Evolutionary conservation across 1,284 basidiomycete genomes (phyloP).

Genomic region (Rhizopogon hawkerae): DNA sequence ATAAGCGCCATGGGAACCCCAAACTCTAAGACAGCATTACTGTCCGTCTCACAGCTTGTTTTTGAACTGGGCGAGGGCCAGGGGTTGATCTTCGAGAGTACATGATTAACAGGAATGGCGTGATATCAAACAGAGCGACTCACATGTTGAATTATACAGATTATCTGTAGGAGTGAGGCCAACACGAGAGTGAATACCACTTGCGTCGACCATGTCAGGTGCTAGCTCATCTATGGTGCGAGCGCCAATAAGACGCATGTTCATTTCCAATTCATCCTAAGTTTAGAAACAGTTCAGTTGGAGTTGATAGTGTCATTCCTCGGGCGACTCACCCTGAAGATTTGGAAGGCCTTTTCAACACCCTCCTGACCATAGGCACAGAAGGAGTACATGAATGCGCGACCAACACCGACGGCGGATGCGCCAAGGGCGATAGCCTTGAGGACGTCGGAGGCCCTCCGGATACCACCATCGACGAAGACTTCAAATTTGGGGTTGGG

Average conservation of each 20-base stretch:
- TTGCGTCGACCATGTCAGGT: slow-evolving; percentile 83
- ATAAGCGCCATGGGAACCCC: too few species aligned
- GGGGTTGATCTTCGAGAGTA: slow-evolving; percentile 22
- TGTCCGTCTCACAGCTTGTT: neutral
- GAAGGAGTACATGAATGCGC: slow-evolving; percentile 87
- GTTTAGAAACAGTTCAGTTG: neutral
- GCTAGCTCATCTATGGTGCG: slow-evolving; percentile 69
- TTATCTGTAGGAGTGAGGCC: slow-evolving; percentile 60
- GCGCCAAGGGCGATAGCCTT: slow-evolving; percentile 92
- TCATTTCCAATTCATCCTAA: slow-evolving; percentile 93
- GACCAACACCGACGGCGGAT: slow-evolving; percentile 75
- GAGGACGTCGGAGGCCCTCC: slow-evolving; percentile 85
- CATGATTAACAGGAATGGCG: neutral
- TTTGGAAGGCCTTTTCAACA: slow-evolving; percentile 69
- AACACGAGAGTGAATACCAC: slow-evolving; percentile 54
- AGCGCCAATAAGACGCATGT: slow-evolving; percentile 82
- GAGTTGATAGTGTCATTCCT: too few species aligned
- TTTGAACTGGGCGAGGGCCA: slow-evolving; percentile 17
- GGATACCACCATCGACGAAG: slow-evolving; percentile 88
- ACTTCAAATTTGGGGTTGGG: slow-evolving; percentile 70
- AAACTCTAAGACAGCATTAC: neutral
- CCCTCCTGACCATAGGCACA: slow-evolving; percentile 82
- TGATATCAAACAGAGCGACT: slow-evolving; percentile 22
- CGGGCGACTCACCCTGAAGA: slow-evolving; percentile 53
- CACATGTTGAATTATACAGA: slow-evolving; percentile 76